Percentiles rank a stretch among this genome's conserved stretches.
Conservation (phyloP, 305 asterid species). For the Fraxinus xanthoxyloides region DNA sequence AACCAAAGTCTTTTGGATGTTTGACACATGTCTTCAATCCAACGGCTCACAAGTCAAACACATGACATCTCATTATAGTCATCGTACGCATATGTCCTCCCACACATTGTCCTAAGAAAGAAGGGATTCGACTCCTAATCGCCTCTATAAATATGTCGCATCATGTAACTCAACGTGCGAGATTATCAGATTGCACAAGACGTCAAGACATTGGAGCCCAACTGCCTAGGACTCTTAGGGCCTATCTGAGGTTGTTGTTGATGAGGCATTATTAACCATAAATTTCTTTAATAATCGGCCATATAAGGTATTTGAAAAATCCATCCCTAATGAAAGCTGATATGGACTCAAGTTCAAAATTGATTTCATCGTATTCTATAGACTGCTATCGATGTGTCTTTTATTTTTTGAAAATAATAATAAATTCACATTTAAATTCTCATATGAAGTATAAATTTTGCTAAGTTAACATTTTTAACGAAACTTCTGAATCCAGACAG, state of each 20-base stretch:
- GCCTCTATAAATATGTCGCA: too few relatives aligned
- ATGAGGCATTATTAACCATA: background rate
- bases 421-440: background rate
- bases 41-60: background rate
- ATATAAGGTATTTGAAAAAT: background rate
- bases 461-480: background rate
- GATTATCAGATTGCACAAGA: background rate
- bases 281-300: background rate
- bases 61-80: background rate
- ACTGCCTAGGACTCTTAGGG: background rate
- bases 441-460: background rate
- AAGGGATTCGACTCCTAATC: background rate
- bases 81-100: background rate
- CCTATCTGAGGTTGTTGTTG: background rate
- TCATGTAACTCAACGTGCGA: background rate
- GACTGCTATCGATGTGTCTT: background rate
- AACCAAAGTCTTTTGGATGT: too few relatives aligned
- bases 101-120: background rate
- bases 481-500: too few relatives aligned
- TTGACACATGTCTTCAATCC: background rate
- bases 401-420: background rate
- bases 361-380: too few relatives aligned
- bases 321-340: background rate
- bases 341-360: background rate
- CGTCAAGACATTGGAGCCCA: background rate